Percentiles rank a stretch among this genome's conserved stretches.
These are phyloP conservation scores for Nannochloris sp. DNA, from an alignment of 139 green algal genomes.

Conservation along the genomic window DNA sequence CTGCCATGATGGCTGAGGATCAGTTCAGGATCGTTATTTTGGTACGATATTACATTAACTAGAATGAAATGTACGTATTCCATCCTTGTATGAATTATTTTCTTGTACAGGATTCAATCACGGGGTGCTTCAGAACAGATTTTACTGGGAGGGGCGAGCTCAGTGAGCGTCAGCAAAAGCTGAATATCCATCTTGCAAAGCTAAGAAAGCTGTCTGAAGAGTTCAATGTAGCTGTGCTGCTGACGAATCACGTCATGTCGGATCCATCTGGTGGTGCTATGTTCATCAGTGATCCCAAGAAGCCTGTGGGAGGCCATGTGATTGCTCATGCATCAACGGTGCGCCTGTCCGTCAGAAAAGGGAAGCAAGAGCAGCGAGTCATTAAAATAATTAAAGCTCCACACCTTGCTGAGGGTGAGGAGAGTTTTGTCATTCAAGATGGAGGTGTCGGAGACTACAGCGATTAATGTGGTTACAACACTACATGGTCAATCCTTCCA, in stretches of 20 bases:
- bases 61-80: not conserved
- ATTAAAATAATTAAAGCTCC: conserved; percentile 62
- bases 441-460: conserved; percentile 43
- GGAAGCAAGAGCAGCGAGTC: conserved; percentile 80
- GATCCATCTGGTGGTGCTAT: conserved; percentile 64
- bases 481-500: too few species aligned
- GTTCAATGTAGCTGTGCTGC: conserved; percentile 81
- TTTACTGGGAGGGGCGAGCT: conserved; percentile 85
- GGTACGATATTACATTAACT: not conserved
- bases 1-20: conserved; percentile 61
- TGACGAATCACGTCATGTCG: conserved; percentile 83
- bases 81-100: not conserved
- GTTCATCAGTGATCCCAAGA: conserved; percentile 83
- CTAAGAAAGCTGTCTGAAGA: conserved; percentile 78
- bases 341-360: conserved; percentile 63
- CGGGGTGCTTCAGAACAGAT: conserved; percentile 70
- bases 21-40: conserved; percentile 45
- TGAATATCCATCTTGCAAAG: conserved; percentile 54
- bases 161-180: conserved; percentile 83
- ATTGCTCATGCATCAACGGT: conserved; percentile 74
- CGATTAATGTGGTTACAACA: conserved; percentile 22
- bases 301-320: conserved; percentile 55
- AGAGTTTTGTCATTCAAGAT: conserved; percentile 42
- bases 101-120: conserved; percentile 77
- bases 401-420: conserved; percentile 61